Conservation (phyloP, 371 early-diverging fungal genomes). For the Rhizopus arrhizus region DNA sequence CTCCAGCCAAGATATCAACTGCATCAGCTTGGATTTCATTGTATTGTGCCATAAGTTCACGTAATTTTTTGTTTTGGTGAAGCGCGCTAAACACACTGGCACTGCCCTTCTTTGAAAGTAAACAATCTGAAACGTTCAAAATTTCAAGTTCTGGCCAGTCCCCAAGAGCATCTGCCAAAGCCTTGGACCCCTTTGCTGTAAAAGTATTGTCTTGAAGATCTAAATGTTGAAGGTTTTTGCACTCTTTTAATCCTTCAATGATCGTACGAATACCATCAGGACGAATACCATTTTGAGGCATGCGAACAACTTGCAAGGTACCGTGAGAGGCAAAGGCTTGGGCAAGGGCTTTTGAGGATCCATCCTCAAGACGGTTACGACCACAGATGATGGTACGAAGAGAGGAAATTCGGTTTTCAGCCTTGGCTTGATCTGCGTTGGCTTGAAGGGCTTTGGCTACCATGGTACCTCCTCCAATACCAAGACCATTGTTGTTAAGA, state of each 20-base stretch:
- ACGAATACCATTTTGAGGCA: constrained; percentile 97
- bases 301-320: constrained; percentile 77
- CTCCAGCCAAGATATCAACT: constrained; percentile 65
- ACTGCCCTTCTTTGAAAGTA: constrained; percentile 79
- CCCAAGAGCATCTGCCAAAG: constrained; percentile 77
- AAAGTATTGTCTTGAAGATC: constrained; percentile 98
- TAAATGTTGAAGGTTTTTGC: constrained; percentile 70
- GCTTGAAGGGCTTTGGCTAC: constrained; percentile 85
- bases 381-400: constrained; percentile 86
- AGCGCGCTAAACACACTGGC: constrained; percentile 68
- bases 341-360: constrained; percentile 72
- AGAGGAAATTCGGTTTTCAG: constrained; percentile 64
- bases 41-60: constrained; percentile 78
- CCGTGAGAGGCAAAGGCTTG: constrained; percentile 83
- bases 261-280: constrained; percentile 86
- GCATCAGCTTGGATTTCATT: constrained; percentile 86
- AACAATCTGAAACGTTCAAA: constrained; percentile 91
- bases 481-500: constrained; percentile 96
- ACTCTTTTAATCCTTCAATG: constrained; percentile 69
- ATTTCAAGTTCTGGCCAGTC: constrained; percentile 77
- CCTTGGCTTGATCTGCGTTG: constrained; percentile 67
- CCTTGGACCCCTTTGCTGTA: constrained; percentile 77
- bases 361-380: constrained; percentile 93
- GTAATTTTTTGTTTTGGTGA: constrained; percentile 59
- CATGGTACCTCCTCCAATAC: constrained; percentile 84